Evolutionary conservation across 148 eudicot species (phyloP).

Genomic region (Camellia granthamiana): DNA sequence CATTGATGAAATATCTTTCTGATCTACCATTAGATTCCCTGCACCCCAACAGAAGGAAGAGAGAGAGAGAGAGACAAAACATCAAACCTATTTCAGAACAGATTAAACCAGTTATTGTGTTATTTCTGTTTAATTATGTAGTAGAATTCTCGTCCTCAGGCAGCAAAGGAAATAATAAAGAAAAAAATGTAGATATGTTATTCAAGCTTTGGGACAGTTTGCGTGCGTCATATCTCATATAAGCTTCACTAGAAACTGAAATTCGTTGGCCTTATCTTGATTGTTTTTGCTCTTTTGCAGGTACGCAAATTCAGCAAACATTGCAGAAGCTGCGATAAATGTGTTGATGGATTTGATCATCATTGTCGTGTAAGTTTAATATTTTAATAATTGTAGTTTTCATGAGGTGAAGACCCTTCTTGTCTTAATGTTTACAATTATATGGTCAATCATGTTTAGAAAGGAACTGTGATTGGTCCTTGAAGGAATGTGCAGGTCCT

Average conservation of each 20-base stretch:
- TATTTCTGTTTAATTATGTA: neutral
- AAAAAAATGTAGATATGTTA: neutral
- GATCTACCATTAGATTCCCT: neutral
- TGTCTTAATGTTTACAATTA: neutral
- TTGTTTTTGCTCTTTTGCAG: slow-evolving; percentile 37
- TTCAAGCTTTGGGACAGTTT: neutral
- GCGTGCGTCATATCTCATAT: neutral
- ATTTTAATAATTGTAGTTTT: neutral
- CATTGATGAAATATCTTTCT: neutral
- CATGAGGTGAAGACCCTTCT: neutral
- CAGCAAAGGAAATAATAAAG: neutral
- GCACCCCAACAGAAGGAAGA: neutral
- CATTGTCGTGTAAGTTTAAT: slow-evolving; percentile 84
- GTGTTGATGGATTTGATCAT: slow-evolving; percentile 98
- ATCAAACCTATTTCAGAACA: neutral
- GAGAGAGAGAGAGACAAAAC: neutral
- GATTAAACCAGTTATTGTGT: neutral
- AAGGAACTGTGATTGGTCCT: slow-evolving; percentile 2
- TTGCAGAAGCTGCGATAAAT: slow-evolving; percentile 93
- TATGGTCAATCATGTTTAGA: neutral
- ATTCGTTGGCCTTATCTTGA: neutral
- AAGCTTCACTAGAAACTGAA: neutral
- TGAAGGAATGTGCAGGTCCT: neutral
- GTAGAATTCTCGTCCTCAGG: neutral
- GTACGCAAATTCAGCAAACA: slow-evolving; percentile 92